These are phyloP conservation scores for Tripidium arundinaceum DNA, from an alignment of 202 grass and related monocot species.

Conservation along the genomic window DNA sequence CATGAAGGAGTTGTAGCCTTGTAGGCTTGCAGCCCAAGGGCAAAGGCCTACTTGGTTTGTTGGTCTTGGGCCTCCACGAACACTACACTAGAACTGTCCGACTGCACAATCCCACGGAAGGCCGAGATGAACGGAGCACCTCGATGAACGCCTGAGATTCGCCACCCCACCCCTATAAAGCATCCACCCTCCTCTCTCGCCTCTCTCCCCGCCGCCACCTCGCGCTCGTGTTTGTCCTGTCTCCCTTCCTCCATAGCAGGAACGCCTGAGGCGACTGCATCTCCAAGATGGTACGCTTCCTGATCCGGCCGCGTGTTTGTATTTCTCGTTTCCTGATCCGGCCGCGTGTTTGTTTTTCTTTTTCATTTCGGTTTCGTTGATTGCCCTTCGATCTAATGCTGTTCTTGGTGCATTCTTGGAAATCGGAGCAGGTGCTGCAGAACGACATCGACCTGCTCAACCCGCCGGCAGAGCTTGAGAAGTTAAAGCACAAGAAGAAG, in stretches of 20 bases:
- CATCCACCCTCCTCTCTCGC: accelerated
- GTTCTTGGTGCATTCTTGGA: neutral
- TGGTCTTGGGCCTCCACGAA: neutral
- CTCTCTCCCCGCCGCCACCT: neutral
- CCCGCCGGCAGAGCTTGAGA: constrained; percentile 68
- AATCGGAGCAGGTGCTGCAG: constrained; percentile 47
- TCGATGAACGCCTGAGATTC: neutral
- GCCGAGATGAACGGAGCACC: neutral
- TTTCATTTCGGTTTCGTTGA: neutral
- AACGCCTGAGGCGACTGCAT: neutral
- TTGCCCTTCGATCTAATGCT: neutral
- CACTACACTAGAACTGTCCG: neutral
- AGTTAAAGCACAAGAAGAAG: constrained; percentile 85
- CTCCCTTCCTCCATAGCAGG: neutral
- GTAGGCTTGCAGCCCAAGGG: neutral
- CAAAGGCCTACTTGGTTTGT: too few relatives aligned
- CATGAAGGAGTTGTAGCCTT: too few relatives aligned
- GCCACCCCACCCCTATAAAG: neutral
- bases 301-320: neutral
- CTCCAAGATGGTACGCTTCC: constrained; percentile 8
- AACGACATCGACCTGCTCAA: constrained; percentile 83
- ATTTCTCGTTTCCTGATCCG: neutral
- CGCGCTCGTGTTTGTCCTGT: neutral
- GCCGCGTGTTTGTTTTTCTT: neutral
- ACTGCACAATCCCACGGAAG: neutral